Conservation (phyloP, 1,284 basidiomycete species). For the Inonotus obliquus region DNA sequence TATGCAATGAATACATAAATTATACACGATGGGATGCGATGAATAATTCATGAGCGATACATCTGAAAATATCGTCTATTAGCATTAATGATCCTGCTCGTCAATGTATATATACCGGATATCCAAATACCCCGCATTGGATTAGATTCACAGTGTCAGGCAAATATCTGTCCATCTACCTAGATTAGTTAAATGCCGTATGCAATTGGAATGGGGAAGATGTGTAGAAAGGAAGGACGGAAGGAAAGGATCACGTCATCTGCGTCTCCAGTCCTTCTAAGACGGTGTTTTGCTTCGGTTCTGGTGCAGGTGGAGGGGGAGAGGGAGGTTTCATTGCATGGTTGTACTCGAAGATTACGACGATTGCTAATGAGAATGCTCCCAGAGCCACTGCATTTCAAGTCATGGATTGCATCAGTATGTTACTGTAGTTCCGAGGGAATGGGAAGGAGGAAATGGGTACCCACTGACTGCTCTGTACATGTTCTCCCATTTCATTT, state of each 20-base stretch:
- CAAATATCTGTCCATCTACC: background rate
- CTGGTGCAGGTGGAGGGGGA: background rate
- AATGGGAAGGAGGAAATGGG: background rate
- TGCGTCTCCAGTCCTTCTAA: slow-evolving; percentile 14
- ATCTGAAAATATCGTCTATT: too few species aligned
- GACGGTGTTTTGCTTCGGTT: background rate
- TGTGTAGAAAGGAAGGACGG: background rate
- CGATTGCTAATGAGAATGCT: slow-evolving; percentile 60
- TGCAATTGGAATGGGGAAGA: background rate
- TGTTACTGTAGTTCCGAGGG: background rate
- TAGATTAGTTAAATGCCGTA: background rate
- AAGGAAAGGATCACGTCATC: background rate
- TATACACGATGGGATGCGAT: too few species aligned
- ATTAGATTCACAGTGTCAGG: too few species aligned
- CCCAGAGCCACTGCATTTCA: slow-evolving; percentile 48
- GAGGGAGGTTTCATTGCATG: slow-evolving; percentile 30
- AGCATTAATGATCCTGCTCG: too few species aligned
- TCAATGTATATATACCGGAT: too few species aligned
- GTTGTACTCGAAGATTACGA: slow-evolving; percentile 64
- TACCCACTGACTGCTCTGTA: slow-evolving; percentile 76
- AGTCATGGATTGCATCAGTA: background rate
- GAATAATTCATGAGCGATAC: too few species aligned
- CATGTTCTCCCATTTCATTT: slow-evolving; percentile 90
- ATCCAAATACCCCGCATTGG: too few species aligned
- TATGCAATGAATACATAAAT: too few species aligned